Base-by-base conservation (phyloP, 148 eudicot genomes). In the Polygonum aviculare region DNA sequence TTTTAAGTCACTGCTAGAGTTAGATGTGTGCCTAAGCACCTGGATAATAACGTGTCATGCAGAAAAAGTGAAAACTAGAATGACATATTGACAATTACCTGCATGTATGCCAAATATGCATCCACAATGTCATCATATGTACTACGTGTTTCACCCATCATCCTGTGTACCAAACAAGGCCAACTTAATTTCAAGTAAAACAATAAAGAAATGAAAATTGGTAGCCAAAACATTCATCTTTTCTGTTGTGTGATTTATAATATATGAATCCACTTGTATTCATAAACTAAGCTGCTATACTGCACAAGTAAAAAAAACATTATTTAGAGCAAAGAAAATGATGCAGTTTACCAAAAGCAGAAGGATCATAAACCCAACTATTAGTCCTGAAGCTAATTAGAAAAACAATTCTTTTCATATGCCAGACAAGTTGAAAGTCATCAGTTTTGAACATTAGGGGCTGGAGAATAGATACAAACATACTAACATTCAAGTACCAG, bases 81-180 rank as follows among this genome's bases (percentile, higher is more conserved):
- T 19, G 50, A 22, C 51, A 35, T 22, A 36, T 21, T 36, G 76
- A 77, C 77, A 45, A 86, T 80, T 86, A 92, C 97, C 85, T 95
- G 98, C 79, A 92, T 69, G 87, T 90, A 85, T 33, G 98, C 96
- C 86, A 95, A 82, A 88, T 95, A 95, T 16, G 92, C 87, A 90
- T 95, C 98, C 40, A 95, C 84, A 77, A 90, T 87, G 80, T 95
- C 98, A 79, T 95, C 98, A 82, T 90, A 89, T 39, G 91, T 81
- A 86, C 87, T 81, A 51, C 80, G 79, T 79, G 77, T 82, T 78
- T 83, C 84, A 74, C 82, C 90, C 84, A 87, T 81, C 86, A 85
- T 80, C 83, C 98, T 94, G 83, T 36, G 36, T 65, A 65, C n/a
- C n/a, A 65, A 65, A 65, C 4, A 60, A 60, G 71, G 71, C 39